Conservation (phyloP, 176 grass and related monocot genomes). For the Leersia perrieri region DNA sequence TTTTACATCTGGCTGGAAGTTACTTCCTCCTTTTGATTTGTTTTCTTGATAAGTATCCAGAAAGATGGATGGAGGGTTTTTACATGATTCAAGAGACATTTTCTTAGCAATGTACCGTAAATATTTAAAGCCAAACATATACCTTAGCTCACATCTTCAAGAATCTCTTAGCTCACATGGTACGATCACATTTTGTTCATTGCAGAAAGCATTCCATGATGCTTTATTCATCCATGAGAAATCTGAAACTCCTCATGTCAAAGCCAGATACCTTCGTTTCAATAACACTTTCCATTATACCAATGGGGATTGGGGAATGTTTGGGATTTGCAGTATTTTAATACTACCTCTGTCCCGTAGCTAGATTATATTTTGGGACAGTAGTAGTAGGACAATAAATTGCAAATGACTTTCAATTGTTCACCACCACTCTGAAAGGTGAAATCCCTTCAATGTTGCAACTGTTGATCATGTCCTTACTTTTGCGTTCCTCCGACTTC, state of each 20-base stretch:
- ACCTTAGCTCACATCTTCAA: background rate
- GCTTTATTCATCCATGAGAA: background rate
- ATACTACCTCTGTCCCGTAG: too few species aligned
- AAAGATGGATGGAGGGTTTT: background rate
- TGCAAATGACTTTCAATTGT: background rate
- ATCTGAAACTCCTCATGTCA: background rate
- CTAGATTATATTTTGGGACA: too few species aligned
- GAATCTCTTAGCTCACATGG: background rate
- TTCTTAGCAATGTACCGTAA: background rate
- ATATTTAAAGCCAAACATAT: background rate
- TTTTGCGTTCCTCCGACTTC: background rate
- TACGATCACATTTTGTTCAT: background rate
- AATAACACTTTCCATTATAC: background rate
- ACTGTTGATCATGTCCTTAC: background rate
- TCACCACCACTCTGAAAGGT: constrained; percentile 6
- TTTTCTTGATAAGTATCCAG: background rate
- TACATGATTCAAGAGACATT: background rate
- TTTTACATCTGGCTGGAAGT: background rate
- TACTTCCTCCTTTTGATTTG: background rate
- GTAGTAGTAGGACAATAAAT: background rate
- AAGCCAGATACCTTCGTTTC: background rate
- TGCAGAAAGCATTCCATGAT: background rate
- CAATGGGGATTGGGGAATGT: background rate
- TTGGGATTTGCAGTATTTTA: background rate
- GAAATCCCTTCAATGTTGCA: background rate